A percentile compares a stretch with the other conserved stretches of the same genome.
Evolutionary conservation across 352 stramenopile species (phyloP).

Genomic region (Globisporangium ultimum): DNA sequence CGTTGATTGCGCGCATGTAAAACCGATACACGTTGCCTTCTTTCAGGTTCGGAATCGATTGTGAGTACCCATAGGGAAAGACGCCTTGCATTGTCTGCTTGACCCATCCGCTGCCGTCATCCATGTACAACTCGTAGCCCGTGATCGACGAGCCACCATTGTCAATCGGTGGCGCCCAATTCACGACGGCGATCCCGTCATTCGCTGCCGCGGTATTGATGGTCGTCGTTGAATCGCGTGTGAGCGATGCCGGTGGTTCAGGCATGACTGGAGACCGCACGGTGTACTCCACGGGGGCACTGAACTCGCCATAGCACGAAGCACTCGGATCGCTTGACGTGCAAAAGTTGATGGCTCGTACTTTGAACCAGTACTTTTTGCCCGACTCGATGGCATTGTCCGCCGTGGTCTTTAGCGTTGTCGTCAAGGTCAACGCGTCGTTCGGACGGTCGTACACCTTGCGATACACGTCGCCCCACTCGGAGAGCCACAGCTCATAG

Average conservation of each 20-base stretch:
- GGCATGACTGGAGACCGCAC: conserved; percentile 85
- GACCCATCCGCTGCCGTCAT: conserved; percentile 49
- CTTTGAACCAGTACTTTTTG: conserved; percentile 92
- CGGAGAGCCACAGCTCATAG: conserved; percentile 96
- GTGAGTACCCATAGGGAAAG: conserved; percentile 52
- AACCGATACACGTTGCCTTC: conserved; percentile 92
- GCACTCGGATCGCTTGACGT: conserved; percentile 55
- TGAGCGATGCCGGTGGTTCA: conserved; percentile 68
- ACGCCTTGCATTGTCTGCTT: conserved; percentile 36
- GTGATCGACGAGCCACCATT: conserved; percentile 92
- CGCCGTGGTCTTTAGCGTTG: conserved; percentile 68
- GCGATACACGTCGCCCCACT: conserved; percentile 87
- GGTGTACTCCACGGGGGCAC: conserved; percentile 82
- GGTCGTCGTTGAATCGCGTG: conserved; percentile 59
- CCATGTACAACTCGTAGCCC: conserved; percentile 92
- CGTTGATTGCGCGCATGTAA: conserved; percentile 88
- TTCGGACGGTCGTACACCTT: conserved; percentile 95
- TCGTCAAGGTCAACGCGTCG: conserved; percentile 56
- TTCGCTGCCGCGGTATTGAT: conserved; percentile 52
- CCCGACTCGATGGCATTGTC: conserved; percentile 90
- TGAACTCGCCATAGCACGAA: conserved; percentile 90
- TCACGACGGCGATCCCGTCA: conserved; percentile 56
- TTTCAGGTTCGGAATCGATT: conserved; percentile 38
- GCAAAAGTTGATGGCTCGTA: conserved; percentile 95
- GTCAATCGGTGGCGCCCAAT: conserved; percentile 88